Evolutionary conservation across 768 basidiomycete species (phyloP), one percentile per base, ranked within the genome.

Genomic region (Russula brevipes): DNA sequence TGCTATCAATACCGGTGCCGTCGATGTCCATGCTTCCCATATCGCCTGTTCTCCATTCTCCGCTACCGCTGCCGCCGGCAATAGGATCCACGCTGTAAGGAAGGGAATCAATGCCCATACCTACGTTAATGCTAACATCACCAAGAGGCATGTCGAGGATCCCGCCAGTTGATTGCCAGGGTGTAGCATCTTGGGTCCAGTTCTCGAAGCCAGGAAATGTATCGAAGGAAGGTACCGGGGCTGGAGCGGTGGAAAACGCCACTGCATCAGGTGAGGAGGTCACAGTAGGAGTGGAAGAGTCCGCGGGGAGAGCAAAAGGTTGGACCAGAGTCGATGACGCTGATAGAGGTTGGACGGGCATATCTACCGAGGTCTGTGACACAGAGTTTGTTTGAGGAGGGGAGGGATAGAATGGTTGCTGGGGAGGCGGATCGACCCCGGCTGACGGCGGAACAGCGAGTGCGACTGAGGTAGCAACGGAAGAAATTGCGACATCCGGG

Each of bases 371-470:
- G 38, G 53, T 46, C 17, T 55, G 24, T 14, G 33, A 68, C 56
- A 30, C 71, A 64, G 33, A 72, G 52, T 75, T 74, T n/a, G 75
- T 74, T 36, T 84, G 82, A 41, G 85, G 82, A 17, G 85, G 85
- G 0, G 85, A 85, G 5, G 85, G 85, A 66, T 86, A 87, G 64
- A 80, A 85, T n/a, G 72, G 78, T 56, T 68, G 66, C 57, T 68
- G 66, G 24, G 63, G 46, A 35, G 58, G 39, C 5, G 58, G 47
- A 14, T 60, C 38, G 66, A 66, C 60, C 71, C 72, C 61, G 36
- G 70, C 71, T 8, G 71, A 68, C 4, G 69, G 70, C n/a, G 69
- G 66, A 56, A 67, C 68, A 42, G 72, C 57, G 53, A 61, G 41
- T 57, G 66, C 46, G 50, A 54, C 54, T 60, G 71, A 14, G 64